Evolutionary conservation across 2,329 filamentous ascomycete species (phyloP).

Genomic region (Venturiaceae sp.): DNA sequence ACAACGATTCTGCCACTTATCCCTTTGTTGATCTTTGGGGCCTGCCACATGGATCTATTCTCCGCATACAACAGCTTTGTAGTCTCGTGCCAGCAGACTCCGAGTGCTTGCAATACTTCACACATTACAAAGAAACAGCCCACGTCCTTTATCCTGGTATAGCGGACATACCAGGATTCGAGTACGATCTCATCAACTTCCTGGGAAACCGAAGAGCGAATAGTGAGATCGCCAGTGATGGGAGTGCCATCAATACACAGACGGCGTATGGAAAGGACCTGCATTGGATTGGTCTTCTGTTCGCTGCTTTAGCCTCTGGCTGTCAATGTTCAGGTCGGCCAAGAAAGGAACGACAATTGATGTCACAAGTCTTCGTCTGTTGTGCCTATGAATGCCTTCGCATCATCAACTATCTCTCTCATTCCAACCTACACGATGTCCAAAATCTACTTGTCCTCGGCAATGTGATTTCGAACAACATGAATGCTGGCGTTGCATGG

Average conservation of each 20-base stretch:
- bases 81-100: conserved; percentile 49
- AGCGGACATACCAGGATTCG: conserved; percentile 44
- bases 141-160: conserved; percentile 53
- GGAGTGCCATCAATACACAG: conserved; percentile 28
- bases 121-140: conserved; percentile 44
- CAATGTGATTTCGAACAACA: conserved; percentile 52
- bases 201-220: conserved; percentile 32
- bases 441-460: conserved; percentile 53
- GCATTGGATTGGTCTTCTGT: conserved; percentile 50
- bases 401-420: conserved; percentile 54
- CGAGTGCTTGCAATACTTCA: conserved; percentile 41
- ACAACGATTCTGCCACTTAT: conserved; percentile 56
- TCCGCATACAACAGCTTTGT: conserved; percentile 47
- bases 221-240: conserved; percentile 27
- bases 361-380: conserved; percentile 55
- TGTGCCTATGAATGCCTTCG: conserved; percentile 56
- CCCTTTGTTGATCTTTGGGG: conserved; percentile 58
- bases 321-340: conserved; percentile 52
- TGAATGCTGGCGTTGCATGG: conserved; percentile 56
- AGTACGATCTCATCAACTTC: conserved; percentile 44
- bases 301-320: conserved; percentile 53
- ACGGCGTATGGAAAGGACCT: conserved; percentile 47
- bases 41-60: conserved; percentile 46
- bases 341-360: conserved; percentile 25
- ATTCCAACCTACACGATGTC: conserved; percentile 50